Conservation (phyloP, 805 yeast species). For the Kodamaea restingae region DNA sequence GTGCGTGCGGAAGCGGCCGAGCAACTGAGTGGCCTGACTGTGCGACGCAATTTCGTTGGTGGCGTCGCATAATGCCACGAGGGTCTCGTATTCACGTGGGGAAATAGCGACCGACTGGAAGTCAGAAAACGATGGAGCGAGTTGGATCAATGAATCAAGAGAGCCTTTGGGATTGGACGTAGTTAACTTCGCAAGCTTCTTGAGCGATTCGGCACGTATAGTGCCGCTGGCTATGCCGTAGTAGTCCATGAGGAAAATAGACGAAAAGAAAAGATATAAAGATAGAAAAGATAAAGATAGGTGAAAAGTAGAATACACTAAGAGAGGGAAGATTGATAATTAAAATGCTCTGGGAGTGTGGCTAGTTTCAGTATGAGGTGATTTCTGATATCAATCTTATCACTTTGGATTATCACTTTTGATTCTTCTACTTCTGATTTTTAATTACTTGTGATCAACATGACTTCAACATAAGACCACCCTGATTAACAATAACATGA, state of each 20-base stretch:
- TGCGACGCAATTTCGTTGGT: constrained; percentile 26
- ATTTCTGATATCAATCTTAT: too few relatives aligned
- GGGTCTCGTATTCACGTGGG: constrained; percentile 51
- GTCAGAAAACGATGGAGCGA: constrained; percentile 3
- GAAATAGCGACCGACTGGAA: constrained; percentile 37
- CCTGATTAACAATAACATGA: too few relatives aligned
- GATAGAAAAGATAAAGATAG: neutral
- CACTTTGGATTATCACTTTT: too few relatives aligned
- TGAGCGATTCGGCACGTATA: constrained; percentile 37
- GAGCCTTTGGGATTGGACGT: constrained; percentile 16
- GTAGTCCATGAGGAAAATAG: constrained; percentile 30
- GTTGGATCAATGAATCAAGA: constrained; percentile 19
- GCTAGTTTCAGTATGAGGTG: too few relatives aligned
- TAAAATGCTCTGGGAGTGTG: too few relatives aligned
- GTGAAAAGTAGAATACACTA: neutral
- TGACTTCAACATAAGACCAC: too few relatives aligned
- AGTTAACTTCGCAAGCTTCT: constrained; percentile 33
- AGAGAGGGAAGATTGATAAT: neutral
- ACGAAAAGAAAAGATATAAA: neutral
- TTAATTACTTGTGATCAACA: too few relatives aligned
- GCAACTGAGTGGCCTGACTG: constrained; percentile 38
- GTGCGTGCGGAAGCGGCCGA: constrained; percentile 44
- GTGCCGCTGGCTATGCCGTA: constrained; percentile 35
- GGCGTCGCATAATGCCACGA: constrained; percentile 52
- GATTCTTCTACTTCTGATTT: too few relatives aligned